Percentiles rank a stretch among this genome's conserved stretches.
phyloP scores from a whole-genome alignment of 2,329 filamentous ascomycete genomes.

The Cadophora sp. region DNA sequence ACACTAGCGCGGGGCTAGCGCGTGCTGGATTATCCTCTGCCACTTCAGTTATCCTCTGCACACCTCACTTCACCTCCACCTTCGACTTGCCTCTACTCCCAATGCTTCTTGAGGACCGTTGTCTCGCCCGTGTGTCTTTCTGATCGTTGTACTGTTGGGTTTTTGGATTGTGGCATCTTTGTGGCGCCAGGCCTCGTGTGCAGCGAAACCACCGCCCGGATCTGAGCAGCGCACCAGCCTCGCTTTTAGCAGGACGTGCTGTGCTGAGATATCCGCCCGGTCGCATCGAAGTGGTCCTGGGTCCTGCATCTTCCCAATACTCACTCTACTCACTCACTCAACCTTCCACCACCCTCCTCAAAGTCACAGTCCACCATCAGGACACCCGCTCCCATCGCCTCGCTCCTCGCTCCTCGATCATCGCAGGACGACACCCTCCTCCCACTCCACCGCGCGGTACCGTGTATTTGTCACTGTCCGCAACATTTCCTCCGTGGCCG shows the following conservation, averaged over 20 bases:
- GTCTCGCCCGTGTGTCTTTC: not conserved
- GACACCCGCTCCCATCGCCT: slow-evolving; percentile 11
- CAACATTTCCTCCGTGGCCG: slow-evolving; percentile 3
- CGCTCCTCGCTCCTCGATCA: slow-evolving; percentile 13
- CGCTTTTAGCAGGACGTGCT: slow-evolving; percentile 9
- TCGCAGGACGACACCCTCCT: slow-evolving; percentile 18
- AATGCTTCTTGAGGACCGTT: slow-evolving; percentile 15
- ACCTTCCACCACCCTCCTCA: slow-evolving; percentile 1
- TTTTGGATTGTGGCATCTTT: slow-evolving; percentile 5
- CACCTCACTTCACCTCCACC: not conserved
- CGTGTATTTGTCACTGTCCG: slow-evolving; percentile 11
- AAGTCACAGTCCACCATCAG: slow-evolving; percentile 14
- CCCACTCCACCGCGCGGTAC: not conserved
- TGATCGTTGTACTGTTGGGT: not conserved
- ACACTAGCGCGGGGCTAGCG: not conserved
- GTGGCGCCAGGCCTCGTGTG: slow-evolving; percentile 4
- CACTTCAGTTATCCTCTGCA: slow-evolving; percentile 5
- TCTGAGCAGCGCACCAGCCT: slow-evolving; percentile 8
- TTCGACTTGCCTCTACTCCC: not conserved
- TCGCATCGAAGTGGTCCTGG: slow-evolving; percentile 16
- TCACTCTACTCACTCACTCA: not conserved
- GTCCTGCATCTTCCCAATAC: slow-evolving; percentile 17
- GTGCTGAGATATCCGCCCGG: slow-evolving; percentile 14
- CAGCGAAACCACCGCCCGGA: slow-evolving; percentile 1
- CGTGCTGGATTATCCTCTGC: slow-evolving; percentile 9